These are phyloP conservation scores for Hevea brasiliensis DNA, from an alignment of 345 rosid species.

Conservation along the genomic window DNA sequence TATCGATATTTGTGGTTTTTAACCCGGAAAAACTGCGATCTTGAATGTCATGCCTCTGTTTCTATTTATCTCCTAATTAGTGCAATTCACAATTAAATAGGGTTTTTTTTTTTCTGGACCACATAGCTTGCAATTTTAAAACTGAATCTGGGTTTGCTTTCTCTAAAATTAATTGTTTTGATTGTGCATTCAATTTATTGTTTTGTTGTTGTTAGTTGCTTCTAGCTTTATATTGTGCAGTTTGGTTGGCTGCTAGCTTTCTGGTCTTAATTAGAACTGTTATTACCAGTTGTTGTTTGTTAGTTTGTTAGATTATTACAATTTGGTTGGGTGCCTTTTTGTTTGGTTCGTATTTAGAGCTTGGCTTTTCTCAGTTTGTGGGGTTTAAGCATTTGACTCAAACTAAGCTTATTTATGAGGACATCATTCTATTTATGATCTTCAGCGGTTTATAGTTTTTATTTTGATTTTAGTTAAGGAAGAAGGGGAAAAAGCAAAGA, in stretches of 20 bases:
- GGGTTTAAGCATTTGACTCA: not conserved
- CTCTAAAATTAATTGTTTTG: constrained; percentile 1
- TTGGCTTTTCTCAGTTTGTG: not conserved
- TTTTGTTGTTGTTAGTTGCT: constrained; percentile 9
- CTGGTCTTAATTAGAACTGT: constrained; percentile 8
- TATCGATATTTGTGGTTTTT: not conserved
- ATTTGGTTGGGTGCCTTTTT: not conserved
- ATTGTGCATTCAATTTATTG: not conserved
- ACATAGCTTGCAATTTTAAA: not conserved
- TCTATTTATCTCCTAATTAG: not conserved
- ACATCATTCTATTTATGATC: not conserved
- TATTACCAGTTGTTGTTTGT: not conserved
- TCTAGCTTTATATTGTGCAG: constrained; percentile 13
- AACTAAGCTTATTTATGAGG: not conserved
- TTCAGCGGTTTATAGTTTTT: not conserved
- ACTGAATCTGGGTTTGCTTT: constrained; percentile 10
- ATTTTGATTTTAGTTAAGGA: not conserved
- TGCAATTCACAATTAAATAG: not conserved
- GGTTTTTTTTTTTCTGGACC: not conserved
- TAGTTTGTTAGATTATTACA: not conserved
- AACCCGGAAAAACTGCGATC: not conserved
- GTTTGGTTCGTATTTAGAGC: not conserved
- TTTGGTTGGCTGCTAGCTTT: constrained; percentile 12
- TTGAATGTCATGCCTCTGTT: not conserved
- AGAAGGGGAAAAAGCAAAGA: not conserved